Evolutionary conservation across 2,329 filamentous ascomycete species (phyloP).

Genomic region (Aschersonia sp.): DNA sequence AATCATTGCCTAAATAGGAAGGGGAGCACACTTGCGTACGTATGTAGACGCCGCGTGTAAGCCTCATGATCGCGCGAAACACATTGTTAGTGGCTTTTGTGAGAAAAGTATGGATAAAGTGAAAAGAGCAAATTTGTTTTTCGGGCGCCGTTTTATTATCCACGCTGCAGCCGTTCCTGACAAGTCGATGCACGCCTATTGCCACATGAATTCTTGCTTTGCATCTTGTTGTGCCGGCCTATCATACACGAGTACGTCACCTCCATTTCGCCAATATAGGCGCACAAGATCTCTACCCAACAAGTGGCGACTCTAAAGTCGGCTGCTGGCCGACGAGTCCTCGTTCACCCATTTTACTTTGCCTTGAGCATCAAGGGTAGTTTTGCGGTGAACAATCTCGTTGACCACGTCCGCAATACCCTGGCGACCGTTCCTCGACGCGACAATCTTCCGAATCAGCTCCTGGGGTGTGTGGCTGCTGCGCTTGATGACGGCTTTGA

Average conservation of each 20-base stretch:
- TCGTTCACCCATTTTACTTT: constrained; percentile 23
- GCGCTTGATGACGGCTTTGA: constrained; percentile 28
- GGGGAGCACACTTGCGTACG: too few species aligned
- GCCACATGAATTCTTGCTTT: too few species aligned
- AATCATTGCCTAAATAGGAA: too few species aligned
- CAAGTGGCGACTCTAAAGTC: constrained; percentile 11
- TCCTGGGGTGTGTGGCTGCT: constrained; percentile 32
- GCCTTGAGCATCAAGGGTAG: constrained; percentile 28
- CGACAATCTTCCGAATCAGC: constrained; percentile 49
- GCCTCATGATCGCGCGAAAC: too few species aligned
- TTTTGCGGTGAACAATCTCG: constrained; percentile 55
- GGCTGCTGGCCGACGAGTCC: constrained; percentile 15
- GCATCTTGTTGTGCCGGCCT: too few species aligned
- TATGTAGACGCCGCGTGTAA: too few species aligned
- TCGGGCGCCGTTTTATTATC: too few species aligned
- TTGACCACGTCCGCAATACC: constrained; percentile 54
- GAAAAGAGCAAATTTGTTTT: too few species aligned
- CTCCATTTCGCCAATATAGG: neutral
- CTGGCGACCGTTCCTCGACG: constrained; percentile 46
- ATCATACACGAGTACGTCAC: neutral
- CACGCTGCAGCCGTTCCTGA: too few species aligned
- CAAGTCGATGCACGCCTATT: too few species aligned
- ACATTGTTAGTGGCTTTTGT: too few species aligned
- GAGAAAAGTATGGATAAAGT: too few species aligned
- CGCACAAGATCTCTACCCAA: neutral